Base-by-base conservation (phyloP, 768 basidiomycete genomes). In the Kockovaella imperatae region DNA sequence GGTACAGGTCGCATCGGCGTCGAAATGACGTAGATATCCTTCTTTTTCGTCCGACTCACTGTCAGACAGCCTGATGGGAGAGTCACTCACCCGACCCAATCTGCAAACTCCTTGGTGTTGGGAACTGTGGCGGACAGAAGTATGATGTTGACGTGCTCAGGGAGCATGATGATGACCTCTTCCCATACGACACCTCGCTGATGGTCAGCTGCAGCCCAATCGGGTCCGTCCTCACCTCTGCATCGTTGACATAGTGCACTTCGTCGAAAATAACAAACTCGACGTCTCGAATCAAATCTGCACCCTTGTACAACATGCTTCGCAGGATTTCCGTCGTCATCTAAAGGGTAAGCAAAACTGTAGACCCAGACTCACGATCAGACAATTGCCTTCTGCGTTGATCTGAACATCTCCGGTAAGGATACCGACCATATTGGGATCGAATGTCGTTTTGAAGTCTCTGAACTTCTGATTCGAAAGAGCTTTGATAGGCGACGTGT, bases 251-350 rank as follows among this genome's bases (percentile, higher is more conserved):
- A 71, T 99, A 99, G 73, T 99, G 95, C 25, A 99, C 95, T 68
- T 99, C 95, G 66, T 99, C 95, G 65, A 99, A 99, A 52, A 99
- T 95, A 20, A 99, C 95, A 67, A 96, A 99, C 68, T 99, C 95
- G 42, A 99, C 93, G 69, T 99, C 95, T 28, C 95, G 81, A 59
- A 99, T 99, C 18, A 99, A 76, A 74, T 99, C 95, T 10, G 95
- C 95, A 2, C 95, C 95, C 70, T 97, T 93, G 74, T 96, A 96
- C 18, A 99, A 78, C 95, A 99, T 99, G 52, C 69, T 70, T 59
- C 95, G 80, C 54, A 99, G 72, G 67, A 99, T 99, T 71, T 99
- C 95, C 20, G 95, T 99, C 10, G 72, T 71, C 71, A 74, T 71
- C 68, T 73, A 23, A 28, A 26, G 25, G 40, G 42, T 35, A 28